Percentiles rank a stretch among this genome's conserved stretches.
phyloP scores from a whole-genome alignment of 352 stramenopile genomes.

The Phytophthora niederhauseri region DNA sequence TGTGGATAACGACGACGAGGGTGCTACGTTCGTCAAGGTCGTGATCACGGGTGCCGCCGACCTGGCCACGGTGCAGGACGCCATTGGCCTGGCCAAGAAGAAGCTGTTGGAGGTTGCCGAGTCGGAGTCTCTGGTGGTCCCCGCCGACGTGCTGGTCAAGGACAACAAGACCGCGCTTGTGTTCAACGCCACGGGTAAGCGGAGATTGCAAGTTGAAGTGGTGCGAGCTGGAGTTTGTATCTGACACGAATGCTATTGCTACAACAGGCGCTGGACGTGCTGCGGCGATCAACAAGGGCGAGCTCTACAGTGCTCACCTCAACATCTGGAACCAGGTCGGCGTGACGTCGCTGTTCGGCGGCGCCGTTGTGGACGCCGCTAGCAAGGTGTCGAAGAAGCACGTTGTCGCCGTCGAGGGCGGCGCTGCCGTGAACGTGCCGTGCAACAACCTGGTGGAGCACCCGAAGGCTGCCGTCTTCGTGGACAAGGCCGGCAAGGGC shows the following conservation, averaged over 20 bases:
- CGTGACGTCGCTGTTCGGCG: slow-evolving; percentile 75
- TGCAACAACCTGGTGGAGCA: slow-evolving; percentile 82
- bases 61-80: slow-evolving; percentile 57
- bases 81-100: slow-evolving; percentile 72
- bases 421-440: slow-evolving; percentile 65
- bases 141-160: slow-evolving; percentile 62
- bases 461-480: slow-evolving; percentile 65
- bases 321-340: slow-evolving; percentile 77
- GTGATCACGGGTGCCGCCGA: slow-evolving; percentile 67
- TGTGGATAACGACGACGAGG: slow-evolving; percentile 71
- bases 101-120: slow-evolving; percentile 65
- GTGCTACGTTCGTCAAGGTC: slow-evolving; percentile 69
- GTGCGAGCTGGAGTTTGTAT: neutral
- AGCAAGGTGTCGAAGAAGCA: slow-evolving; percentile 67
- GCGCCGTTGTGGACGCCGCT: slow-evolving; percentile 58
- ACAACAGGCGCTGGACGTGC: slow-evolving; percentile 47
- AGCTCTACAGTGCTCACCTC: slow-evolving; percentile 70
- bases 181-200: slow-evolving; percentile 64
- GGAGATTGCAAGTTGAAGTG: neutral
- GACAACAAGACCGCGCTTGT: slow-evolving; percentile 70
- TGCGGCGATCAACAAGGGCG: slow-evolving; percentile 62
- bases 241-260: neutral
- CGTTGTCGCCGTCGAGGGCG: slow-evolving; percentile 50
- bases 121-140: slow-evolving; percentile 59
- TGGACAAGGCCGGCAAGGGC: slow-evolving; percentile 60